Base-by-base conservation (phyloP, 345 rosid species). In the Lenwebbia sp. region DNA sequence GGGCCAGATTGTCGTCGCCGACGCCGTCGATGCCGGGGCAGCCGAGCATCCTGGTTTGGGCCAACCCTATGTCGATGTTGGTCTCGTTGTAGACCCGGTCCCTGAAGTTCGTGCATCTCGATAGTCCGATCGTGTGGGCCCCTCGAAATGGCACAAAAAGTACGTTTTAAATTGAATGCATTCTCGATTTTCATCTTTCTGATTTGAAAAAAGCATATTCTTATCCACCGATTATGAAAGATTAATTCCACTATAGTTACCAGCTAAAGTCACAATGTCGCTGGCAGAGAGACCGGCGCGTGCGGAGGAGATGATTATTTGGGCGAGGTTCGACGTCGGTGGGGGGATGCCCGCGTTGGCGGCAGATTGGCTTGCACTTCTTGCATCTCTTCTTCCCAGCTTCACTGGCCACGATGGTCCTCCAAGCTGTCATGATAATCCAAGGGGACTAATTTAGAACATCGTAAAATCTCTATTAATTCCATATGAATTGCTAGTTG, bases 311-410 rank as follows among this genome's bases (percentile, higher is more conserved):
- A 93, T 90, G 85, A 91, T 88, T 83, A 95, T 93, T 82, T 87
- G 92, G 89, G 87, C 92, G 62, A 97, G 89, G 90, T 91, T 93
- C 1, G 89, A 89, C 47, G 92, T 92, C 8, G 96, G 98, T 2
- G 90, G 57, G 9, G 98, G 99, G 88, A 96, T 94, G 87, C 93
- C 88, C 56, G 84, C 94, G 86, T 95, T 97, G 2, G 98, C 98
- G 0, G 95, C 98, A 14, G 94, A 85, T 83, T 90, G 96, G 89
- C 98, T 95, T 44, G 98, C 95, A 1, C 93, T 94, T 84, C 89
- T 91, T 0, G 97, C 91, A 86, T 97, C 99, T 91, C 98, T 93
- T 87, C 98, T 95, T 88, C 98, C 99, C n/a, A 95, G 91, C 87
- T 95, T 94, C 54, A 96, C 98, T 83, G 89, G 75, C 98, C 98